phyloP scores from a whole-genome alignment of 495 filamentous ascomycete genomes.

The Poronia punctata region DNA sequence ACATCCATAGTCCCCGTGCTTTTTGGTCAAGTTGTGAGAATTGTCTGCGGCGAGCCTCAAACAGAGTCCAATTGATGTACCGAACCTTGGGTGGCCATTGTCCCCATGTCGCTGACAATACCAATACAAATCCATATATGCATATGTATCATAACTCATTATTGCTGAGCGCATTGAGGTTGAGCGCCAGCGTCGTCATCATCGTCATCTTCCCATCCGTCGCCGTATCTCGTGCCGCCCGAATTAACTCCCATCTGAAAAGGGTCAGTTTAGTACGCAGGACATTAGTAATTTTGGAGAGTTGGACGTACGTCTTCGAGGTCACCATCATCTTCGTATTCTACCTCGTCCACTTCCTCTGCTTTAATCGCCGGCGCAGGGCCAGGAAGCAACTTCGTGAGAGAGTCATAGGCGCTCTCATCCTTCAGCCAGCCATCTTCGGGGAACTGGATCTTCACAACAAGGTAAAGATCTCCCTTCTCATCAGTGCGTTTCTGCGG shows the following conservation, averaged over 20 bases:
- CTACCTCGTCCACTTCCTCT: constrained; percentile 77
- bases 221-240: constrained; percentile 60
- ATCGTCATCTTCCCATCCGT: constrained; percentile 73
- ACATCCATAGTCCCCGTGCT: not conserved
- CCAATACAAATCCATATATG: constrained; percentile 8
- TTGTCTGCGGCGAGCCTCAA: not conserved
- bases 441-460: constrained; percentile 84
- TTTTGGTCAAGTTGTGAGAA: not conserved
- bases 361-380: constrained; percentile 51
- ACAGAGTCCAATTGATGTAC: not conserved
- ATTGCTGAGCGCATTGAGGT: constrained; percentile 84
- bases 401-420: constrained; percentile 54
- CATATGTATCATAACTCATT: constrained; percentile 31
- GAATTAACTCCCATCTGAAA: constrained; percentile 53
- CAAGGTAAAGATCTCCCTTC: constrained; percentile 81
- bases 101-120: constrained; percentile 11
- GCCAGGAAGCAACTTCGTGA: constrained; percentile 67
- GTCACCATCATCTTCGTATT: constrained; percentile 71
- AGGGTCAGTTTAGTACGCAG: constrained; percentile 21
- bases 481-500: constrained; percentile 75
- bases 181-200: constrained; percentile 50
- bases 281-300: not conserved
- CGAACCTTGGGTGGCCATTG: not conserved
- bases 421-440: constrained; percentile 74
- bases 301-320: constrained; percentile 62